These are phyloP conservation scores for Globisporangium echinulatum DNA, from an alignment of 352 stramenopile genomes.

Conservation along the genomic window DNA sequence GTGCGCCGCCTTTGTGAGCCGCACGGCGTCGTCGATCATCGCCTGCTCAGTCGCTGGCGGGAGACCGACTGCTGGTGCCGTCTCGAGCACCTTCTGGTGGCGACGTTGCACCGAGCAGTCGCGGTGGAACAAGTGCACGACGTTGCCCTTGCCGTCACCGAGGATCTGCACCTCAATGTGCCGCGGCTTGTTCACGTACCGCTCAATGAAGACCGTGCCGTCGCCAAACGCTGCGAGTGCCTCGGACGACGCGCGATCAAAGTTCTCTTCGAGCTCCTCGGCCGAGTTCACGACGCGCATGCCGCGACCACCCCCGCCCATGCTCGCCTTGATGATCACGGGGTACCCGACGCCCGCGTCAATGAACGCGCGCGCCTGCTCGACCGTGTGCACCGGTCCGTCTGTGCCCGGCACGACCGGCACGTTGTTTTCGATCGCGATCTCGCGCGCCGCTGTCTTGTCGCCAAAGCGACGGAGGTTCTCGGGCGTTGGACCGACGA, in stretches of 20 bases:
- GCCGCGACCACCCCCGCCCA: constrained; percentile 95
- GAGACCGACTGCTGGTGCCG: constrained; percentile 87
- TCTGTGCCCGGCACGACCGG: constrained; percentile 88
- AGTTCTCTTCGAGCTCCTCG: constrained; percentile 87
- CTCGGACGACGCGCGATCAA: constrained; percentile 80
- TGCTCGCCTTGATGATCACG: constrained; percentile 97
- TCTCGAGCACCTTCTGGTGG: constrained; percentile 98
- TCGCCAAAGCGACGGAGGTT: constrained; percentile 88
- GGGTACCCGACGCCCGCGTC: constrained; percentile 89
- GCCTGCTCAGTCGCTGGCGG: constrained; percentile 74
- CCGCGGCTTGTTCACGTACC: constrained; percentile 92
- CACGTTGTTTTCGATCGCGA: constrained; percentile 87
- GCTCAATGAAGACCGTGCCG: constrained; percentile 93
- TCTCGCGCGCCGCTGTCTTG: constrained; percentile 86
- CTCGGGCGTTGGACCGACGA: constrained; percentile 93
- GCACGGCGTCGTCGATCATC: constrained; percentile 92
- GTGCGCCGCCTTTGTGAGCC: constrained; percentile 86
- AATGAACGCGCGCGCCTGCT: constrained; percentile 89
- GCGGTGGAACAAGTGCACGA: constrained; percentile 94
- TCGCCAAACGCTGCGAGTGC: constrained; percentile 92
- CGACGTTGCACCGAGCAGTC: constrained; percentile 98
- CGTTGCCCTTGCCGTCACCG: constrained; percentile 91
- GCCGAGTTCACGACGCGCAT: constrained; percentile 91
- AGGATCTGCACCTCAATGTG: constrained; percentile 98
- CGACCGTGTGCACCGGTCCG: constrained; percentile 81